Conservation (phyloP, 2,329 filamentous ascomycete species). For the Myriangium duriaei region DNA sequence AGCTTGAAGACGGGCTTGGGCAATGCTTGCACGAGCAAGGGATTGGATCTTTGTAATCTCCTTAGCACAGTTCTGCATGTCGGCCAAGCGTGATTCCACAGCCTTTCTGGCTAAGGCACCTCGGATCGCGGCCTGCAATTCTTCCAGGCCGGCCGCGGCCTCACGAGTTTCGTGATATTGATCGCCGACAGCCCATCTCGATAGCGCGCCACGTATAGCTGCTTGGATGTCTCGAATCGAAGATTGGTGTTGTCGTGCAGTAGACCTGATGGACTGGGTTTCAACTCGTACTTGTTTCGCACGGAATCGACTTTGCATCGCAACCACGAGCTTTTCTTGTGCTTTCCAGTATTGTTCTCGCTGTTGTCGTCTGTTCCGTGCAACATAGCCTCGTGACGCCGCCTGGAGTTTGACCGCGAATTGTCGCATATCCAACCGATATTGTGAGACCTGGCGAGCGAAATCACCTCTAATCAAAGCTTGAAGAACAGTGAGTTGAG, state of each 20-base stretch:
- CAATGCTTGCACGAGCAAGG: constrained; percentile 52
- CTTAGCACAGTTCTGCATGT: constrained; percentile 50
- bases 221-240: constrained; percentile 32
- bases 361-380: constrained; percentile 49
- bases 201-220: constrained; percentile 39
- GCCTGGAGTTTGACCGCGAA: constrained; percentile 77
- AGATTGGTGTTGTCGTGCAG: constrained; percentile 32
- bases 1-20: constrained; percentile 35
- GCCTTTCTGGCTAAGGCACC: constrained; percentile 32
- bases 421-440: constrained; percentile 67
- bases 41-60: constrained; percentile 40
- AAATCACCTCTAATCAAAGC: constrained; percentile 79
- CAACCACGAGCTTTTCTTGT: constrained; percentile 54
- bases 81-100: constrained; percentile 42
- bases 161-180: constrained; percentile 30
- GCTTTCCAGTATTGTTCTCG: constrained; percentile 57
- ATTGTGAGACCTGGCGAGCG: constrained; percentile 67
- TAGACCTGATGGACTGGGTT: constrained; percentile 35
- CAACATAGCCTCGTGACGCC: constrained; percentile 60
- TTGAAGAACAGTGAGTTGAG: constrained; percentile 68
- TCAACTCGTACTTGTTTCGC: constrained; percentile 44
- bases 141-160: constrained; percentile 23
- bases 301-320: constrained; percentile 70
- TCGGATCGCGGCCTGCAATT: constrained; percentile 35
- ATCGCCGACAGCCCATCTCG: constrained; percentile 40